These are phyloP conservation scores for Leishmania martiniquensis DNA, from an alignment of 208 protist species.

Conservation along the genomic window DNA sequence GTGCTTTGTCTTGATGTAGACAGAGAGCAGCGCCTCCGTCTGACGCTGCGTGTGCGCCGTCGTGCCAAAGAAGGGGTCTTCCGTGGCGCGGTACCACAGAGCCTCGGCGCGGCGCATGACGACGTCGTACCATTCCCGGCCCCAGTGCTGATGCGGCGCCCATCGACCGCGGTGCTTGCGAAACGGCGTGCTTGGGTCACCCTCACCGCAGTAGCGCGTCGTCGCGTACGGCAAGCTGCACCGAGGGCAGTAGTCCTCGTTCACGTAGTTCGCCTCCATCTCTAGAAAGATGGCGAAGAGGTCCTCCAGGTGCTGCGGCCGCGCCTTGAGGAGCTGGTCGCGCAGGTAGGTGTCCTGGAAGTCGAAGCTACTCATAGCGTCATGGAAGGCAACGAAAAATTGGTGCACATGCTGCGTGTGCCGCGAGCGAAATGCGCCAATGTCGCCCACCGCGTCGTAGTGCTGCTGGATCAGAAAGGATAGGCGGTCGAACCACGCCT, in stretches of 20 bases:
- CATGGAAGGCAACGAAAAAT: slow-evolving; percentile 90
- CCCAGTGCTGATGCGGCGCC: slow-evolving; percentile 87
- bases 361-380: slow-evolving; percentile 85
- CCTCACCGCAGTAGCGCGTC: slow-evolving; percentile 89
- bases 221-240: slow-evolving; percentile 85
- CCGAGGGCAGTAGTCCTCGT: slow-evolving; percentile 82
- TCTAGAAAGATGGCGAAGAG: slow-evolving; percentile 91
- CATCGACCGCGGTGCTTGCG: slow-evolving; percentile 85
- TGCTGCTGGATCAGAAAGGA: slow-evolving; percentile 82
- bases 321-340: slow-evolving; percentile 60
- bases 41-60: slow-evolving; percentile 83
- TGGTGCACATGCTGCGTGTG: slow-evolving; percentile 88
- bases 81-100: slow-evolving; percentile 86
- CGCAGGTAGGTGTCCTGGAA: slow-evolving; percentile 82
- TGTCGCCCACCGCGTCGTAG: slow-evolving; percentile 88
- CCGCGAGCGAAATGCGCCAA: slow-evolving; percentile 75
- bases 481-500: slow-evolving; percentile 87
- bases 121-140: slow-evolving; percentile 87
- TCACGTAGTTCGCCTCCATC: slow-evolving; percentile 91
- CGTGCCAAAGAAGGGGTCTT: slow-evolving; percentile 88
- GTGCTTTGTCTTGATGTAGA: slow-evolving; percentile 82
- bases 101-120: slow-evolving; percentile 87
- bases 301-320: slow-evolving; percentile 71
- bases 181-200: slow-evolving; percentile 79
- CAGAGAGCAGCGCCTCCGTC: slow-evolving; percentile 69